Base-by-base conservation (phyloP, 495 filamentous ascomycete species). In the Bryoglossum gracile region DNA sequence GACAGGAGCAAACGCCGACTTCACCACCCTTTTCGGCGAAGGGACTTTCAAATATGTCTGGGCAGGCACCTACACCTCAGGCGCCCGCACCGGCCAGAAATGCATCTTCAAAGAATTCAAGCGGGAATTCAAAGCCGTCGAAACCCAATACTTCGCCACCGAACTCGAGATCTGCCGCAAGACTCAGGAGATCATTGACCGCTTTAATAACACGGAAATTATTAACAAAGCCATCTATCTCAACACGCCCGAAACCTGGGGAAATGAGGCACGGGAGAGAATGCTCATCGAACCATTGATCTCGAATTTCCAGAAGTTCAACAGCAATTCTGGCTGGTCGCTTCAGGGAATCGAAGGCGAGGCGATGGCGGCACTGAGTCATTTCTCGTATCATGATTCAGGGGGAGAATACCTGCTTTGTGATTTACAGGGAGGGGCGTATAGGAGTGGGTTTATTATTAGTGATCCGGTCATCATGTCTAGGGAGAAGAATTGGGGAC, bases 31-130 rank as follows among this genome's bases (percentile, higher is more conserved):
- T 6, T 66, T 67, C 32, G 55, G 62, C 2, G n/a, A 53, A 1
- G 62, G 65, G 0, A 17, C 57, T 8, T 68, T 68, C 39, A 60
- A 63, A 18, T 59, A 48, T 51, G 63, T 68, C 13, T 57, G 58
- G 18, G 59, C 62, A 26, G 67, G 59, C 8, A 41, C 0, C 9
- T 69, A 68, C 33, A 54, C 17, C 16, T 24, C 14, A 2, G 66
- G 63, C 4, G 4, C 10, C 0, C 59, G 63, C 5, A 6, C 0
- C 0, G 63, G 60, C 17, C 51, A 69, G 45, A 42, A 41, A 2
- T 66, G 63, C 26, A 62, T 68, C 18, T 13, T n/a, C 25, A 70
- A 70, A 48, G 62, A 64, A 59, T 68, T 67, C 48, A 68, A 66
- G 48, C n/a, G n/a, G n/a, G 52, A 53, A 1, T 60, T 59, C 9